Evolutionary conservation across 2,329 filamentous ascomycete species (phyloP).

Genomic region (Paecilomyces formosus): DNA sequence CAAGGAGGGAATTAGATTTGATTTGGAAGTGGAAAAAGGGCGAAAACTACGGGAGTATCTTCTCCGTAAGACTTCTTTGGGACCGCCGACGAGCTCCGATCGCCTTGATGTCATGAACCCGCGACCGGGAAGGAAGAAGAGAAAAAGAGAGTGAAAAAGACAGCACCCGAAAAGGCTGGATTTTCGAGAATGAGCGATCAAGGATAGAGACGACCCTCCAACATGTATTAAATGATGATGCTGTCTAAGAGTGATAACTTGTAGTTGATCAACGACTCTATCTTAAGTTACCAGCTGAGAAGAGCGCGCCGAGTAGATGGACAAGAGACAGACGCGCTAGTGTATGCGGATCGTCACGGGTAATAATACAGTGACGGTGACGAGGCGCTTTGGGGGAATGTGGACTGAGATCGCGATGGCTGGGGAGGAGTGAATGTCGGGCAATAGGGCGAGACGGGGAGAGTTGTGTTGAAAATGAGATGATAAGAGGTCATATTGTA

Average conservation of each 20-base stretch:
- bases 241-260: too few species aligned
- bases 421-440: not conserved
- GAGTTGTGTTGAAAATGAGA: too few species aligned
- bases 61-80: too few species aligned
- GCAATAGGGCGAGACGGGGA: not conserved
- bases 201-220: too few species aligned
- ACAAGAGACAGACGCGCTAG: not conserved
- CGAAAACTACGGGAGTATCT: not conserved
- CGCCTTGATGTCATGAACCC: not conserved
- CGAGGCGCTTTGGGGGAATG: not conserved
- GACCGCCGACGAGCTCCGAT: not conserved
- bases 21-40: not conserved
- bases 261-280: too few species aligned
- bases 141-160: not conserved
- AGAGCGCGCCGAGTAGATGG: not conserved
- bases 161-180: not conserved
- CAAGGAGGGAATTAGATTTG: not conserved
- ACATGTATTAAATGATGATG: too few species aligned
- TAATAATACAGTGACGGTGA: conserved; percentile 4
- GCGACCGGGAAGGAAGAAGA: not conserved
- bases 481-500: not conserved
- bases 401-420: not conserved
- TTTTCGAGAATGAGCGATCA: too few species aligned
- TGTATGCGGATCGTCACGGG: conserved; percentile 7
- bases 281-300: not conserved